phyloP scores from a whole-genome alignment of 202 grass and related monocot genomes.

The Brachypodium distachyon region DNA sequence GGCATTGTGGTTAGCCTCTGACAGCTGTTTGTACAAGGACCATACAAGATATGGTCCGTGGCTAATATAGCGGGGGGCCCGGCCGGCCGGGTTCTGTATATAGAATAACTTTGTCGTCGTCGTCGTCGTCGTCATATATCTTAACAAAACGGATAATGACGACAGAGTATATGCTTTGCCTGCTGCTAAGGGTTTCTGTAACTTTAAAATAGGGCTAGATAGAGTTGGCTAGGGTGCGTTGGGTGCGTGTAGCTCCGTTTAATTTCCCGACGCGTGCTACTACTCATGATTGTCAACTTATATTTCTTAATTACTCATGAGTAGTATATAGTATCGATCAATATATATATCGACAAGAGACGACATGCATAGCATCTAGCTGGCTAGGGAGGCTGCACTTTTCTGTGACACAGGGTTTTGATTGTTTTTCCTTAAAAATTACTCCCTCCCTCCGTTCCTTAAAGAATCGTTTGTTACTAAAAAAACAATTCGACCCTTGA shows the following conservation, averaged over 20 bases:
- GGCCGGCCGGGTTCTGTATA: not conserved
- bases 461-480: no score
- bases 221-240: no score
- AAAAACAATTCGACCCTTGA: no score
- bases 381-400: no score
- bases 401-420: no score
- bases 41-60: conserved; percentile 1
- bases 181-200: conserved; percentile 30
- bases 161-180: conserved; percentile 33
- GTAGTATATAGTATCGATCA: no score
- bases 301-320: no score
- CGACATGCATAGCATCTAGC: no score
- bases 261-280: conserved; percentile 3
- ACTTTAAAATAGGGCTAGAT: conserved; percentile 17
- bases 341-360: no score
- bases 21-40: conserved; percentile 6
- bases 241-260: not conserved
- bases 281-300: not conserved
- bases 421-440: no score
- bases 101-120: conserved; percentile 22
- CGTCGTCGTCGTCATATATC: conserved; percentile 3
- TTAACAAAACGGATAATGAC: conserved; percentile 39
- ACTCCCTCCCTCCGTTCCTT: no score
- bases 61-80: conserved; percentile 4
- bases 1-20: conserved; percentile 23